A percentile compares a stretch with the other conserved stretches of the same genome.
phyloP scores from a whole-genome alignment of 164 flowering plant species.

The Santalum album region DNA sequence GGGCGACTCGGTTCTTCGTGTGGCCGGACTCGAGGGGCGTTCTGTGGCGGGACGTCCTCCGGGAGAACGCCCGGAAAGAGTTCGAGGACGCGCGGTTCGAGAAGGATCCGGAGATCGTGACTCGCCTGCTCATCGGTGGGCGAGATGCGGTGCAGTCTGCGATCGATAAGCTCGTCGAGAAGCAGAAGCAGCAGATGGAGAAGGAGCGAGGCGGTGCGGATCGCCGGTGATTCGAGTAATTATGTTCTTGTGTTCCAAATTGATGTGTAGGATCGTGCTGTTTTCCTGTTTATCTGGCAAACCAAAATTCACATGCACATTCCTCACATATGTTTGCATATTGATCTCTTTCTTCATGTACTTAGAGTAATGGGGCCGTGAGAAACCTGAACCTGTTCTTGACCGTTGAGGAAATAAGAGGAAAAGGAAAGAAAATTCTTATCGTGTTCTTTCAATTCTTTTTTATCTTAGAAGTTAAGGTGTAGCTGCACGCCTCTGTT shows the following conservation, averaged over 20 bases:
- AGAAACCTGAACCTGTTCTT: no score
- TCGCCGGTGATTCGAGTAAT: constrained; percentile 12
- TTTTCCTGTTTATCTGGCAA: background rate
- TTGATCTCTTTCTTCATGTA: no score
- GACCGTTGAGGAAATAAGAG: no score
- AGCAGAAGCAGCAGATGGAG: constrained; percentile 55
- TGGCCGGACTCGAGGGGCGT: constrained; percentile 60
- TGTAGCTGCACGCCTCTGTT: no score
- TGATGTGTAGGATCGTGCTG: background rate
- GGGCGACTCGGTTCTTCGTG: constrained; percentile 63
- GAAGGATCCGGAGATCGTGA: constrained; percentile 62
- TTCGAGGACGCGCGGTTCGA: constrained; percentile 70
- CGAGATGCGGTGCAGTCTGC: constrained; percentile 65
- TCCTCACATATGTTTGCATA: no score
- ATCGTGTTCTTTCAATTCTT: no score
- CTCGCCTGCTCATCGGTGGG: constrained; percentile 63
- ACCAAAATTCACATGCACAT: no score
- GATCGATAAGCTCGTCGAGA: constrained; percentile 67
- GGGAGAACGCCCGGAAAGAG: constrained; percentile 68
- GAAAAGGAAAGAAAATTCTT: no score
- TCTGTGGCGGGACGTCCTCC: constrained; percentile 62
- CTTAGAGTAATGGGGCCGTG: no score
- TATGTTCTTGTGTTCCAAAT: background rate
- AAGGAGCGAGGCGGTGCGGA: constrained; percentile 31
- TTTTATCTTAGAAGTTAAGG: no score